Conservation (phyloP, 192 early-diverging fungal species). For the Umbelopsis ramanniana region DNA sequence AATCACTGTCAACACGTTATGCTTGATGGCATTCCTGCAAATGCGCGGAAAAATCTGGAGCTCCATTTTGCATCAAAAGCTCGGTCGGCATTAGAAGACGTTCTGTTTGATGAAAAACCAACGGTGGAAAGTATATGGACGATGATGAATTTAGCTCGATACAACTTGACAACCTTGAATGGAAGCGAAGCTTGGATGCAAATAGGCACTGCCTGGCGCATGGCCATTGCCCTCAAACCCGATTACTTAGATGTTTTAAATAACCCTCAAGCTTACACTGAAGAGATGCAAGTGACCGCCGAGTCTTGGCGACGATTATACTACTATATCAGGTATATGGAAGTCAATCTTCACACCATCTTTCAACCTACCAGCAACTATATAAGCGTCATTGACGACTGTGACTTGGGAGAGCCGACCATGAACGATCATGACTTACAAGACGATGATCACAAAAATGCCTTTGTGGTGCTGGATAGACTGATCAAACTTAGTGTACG, state of each 20-base stretch:
- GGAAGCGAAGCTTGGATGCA: slow-evolving; percentile 22
- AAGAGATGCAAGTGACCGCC: slow-evolving; percentile 6
- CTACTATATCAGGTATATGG: slow-evolving; percentile 26
- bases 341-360: slow-evolving; percentile 23
- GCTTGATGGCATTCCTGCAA: not conserved
- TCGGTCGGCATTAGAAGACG: slow-evolving; percentile 19
- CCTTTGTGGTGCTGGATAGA: slow-evolving; percentile 17
- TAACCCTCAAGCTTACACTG: not conserved
- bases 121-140: slow-evolving; percentile 10
- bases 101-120: slow-evolving; percentile 25
- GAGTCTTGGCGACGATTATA: slow-evolving; percentile 34
- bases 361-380: slow-evolving; percentile 16
- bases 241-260: slow-evolving; percentile 18
- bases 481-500: slow-evolving; percentile 12
- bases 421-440: slow-evolving; percentile 7
- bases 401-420: slow-evolving; percentile 26
- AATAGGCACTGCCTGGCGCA: slow-evolving; percentile 24
- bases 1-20: slow-evolving; percentile 27
- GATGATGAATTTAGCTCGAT: slow-evolving; percentile 15
- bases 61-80: slow-evolving; percentile 25
- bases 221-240: slow-evolving; percentile 28
- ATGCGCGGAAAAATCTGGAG: slow-evolving; percentile 10
- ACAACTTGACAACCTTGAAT: slow-evolving; percentile 2
- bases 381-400: not conserved
- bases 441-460: not conserved